Evolutionary conservation across 2,329 filamentous ascomycete species (phyloP), one percentile per base, ranked within the genome.

Genomic region (Aspergillus thermomutatus): DNA sequence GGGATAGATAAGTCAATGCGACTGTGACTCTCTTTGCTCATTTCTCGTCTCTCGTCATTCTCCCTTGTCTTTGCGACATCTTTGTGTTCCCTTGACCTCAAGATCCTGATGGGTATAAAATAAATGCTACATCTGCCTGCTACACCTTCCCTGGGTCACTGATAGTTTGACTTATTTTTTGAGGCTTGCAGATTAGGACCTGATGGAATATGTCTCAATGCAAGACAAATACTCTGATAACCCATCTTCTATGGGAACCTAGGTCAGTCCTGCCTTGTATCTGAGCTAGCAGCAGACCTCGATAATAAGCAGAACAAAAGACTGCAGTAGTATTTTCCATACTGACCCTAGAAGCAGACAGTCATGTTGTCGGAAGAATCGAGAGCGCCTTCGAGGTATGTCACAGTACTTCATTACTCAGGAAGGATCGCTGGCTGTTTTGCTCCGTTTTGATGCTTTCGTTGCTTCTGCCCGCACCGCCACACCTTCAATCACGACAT

Each of bases 221-320:
- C 47, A 60, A 56, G 23, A 54, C 65, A 10, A 63, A 62, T 49
- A 58, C 60, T 41, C 61, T 69, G 37, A 53, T 72, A 52, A 66
- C 68, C 31, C 64, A 69, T 50, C 58, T 72, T 25, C 60, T 64
- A 40, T 72, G 70, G 69, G 70, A 72, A 59, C 66, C 68, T 28
- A 67, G 64, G 70, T 72, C 26, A 63, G 69, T 70, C 5, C 31
- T 52, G 19, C 41, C 23, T 26, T 25, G 23, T 43, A 46, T 46
- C 25, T 37, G 31, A 37, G 14, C 41, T 45, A 4, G 21, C 41
- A 45, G n/a, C 41, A 23, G 41, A 3, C 7, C 7, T 10, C 11
- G 40, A 43, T 43, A 45, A 45, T 19, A 61, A 63, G 54, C 46
- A 58, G 31, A 53, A 57, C 55, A 60, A 52, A 52, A 53, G 64